Conservation (phyloP, 441 rosid genomes). For the Gossypium gossypioides region DNA sequence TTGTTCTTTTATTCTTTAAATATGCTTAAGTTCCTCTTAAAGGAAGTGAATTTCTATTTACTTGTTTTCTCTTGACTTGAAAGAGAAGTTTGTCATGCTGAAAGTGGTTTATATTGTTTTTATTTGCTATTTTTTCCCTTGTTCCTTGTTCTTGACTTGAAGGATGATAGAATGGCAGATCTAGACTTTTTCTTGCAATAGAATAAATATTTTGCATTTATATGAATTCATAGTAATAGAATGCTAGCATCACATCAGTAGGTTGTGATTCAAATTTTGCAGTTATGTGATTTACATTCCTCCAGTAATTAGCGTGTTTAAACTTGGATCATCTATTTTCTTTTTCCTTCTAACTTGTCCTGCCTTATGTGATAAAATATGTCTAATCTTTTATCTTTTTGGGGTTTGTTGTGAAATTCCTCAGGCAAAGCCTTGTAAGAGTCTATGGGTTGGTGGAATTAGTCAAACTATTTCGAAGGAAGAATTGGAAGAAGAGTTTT, state of each 20-base stretch:
- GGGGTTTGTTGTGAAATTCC: not conserved
- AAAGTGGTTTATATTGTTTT: not conserved
- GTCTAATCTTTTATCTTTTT: not conserved
- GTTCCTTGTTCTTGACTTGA: not conserved
- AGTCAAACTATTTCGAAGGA: slow-evolving; percentile 55
- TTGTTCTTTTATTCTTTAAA: not conserved
- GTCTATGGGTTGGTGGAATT: slow-evolving; percentile 88
- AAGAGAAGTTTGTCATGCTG: not conserved
- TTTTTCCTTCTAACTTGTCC: not conserved
- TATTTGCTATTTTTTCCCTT: not conserved
- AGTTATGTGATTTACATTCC: not conserved
- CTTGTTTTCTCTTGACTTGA: not conserved
- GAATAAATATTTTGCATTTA: not conserved
- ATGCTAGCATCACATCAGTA: not conserved
- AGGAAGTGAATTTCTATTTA: not conserved
- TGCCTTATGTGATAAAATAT: not conserved
- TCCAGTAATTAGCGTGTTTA: not conserved
- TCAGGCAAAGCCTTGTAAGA: slow-evolving; percentile 76
- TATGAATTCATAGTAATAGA: not conserved
- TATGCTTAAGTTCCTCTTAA: not conserved
- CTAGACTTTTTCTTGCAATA: not conserved
- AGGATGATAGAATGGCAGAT: not conserved
- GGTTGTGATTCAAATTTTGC: not conserved
- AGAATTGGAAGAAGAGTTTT: slow-evolving; percentile 63
- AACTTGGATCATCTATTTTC: not conserved